These are phyloP conservation scores for Ophiocordyceps camponoti-floridani DNA, from an alignment of 2,329 filamentous ascomycete species.

Conservation along the genomic window DNA sequence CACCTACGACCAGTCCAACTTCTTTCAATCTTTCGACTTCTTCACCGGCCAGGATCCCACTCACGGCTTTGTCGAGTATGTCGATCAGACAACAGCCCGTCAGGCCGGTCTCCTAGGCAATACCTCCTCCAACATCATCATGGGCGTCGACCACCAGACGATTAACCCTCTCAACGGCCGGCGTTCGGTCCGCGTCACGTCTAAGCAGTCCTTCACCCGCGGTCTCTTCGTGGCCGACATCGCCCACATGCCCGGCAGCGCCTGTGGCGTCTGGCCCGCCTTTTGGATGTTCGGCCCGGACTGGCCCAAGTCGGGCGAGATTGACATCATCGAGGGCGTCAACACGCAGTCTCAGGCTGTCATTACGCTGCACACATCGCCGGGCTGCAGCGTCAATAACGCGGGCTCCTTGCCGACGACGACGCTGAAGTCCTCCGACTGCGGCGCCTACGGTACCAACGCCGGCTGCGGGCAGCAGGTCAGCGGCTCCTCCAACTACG, in stretches of 20 bases:
- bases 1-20: constrained; percentile 32
- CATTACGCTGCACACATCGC: constrained; percentile 50
- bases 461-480: constrained; percentile 42
- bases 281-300: constrained; percentile 50
- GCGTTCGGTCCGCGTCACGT: constrained; percentile 50
- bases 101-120: constrained; percentile 38
- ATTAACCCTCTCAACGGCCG: constrained; percentile 40
- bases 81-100: constrained; percentile 38
- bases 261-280: constrained; percentile 61
- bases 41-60: constrained; percentile 48
- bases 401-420: constrained; percentile 26
- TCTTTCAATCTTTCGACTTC: constrained; percentile 38
- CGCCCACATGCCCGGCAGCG: constrained; percentile 54
- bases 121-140: constrained; percentile 33
- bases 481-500: constrained; percentile 36
- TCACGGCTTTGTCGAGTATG: constrained; percentile 55
- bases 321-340: constrained; percentile 68
- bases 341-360: constrained; percentile 40
- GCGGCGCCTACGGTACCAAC: constrained; percentile 33
- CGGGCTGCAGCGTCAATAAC: constrained; percentile 38
- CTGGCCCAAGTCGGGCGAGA: constrained; percentile 57
- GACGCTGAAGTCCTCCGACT: constrained; percentile 31
- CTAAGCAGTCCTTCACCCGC: constrained; percentile 45
- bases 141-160: constrained; percentile 51
- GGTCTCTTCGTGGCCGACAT: constrained; percentile 60